These are phyloP conservation scores for Suillus luteus DNA, from an alignment of 768 basidiomycete species.

Conservation along the genomic window DNA sequence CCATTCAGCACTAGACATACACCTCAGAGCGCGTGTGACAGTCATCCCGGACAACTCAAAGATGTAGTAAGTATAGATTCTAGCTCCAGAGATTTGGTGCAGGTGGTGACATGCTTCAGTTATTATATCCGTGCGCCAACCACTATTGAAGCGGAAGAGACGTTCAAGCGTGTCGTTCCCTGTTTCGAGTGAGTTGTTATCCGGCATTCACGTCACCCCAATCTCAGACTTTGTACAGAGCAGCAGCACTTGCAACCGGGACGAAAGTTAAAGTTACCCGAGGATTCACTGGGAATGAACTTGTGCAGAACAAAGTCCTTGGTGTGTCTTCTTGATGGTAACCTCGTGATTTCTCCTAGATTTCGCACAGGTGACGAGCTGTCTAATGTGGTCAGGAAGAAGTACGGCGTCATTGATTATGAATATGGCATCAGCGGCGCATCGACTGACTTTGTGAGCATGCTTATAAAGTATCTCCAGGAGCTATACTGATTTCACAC, in stretches of 20 bases:
- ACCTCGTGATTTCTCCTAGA: background rate
- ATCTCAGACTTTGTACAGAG: constrained; percentile 39
- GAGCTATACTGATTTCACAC: background rate
- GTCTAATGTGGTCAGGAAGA: constrained; percentile 57
- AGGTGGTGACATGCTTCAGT: constrained; percentile 31
- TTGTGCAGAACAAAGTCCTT: constrained; percentile 68
- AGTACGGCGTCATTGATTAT: constrained; percentile 64
- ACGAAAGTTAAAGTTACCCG: constrained; percentile 51
- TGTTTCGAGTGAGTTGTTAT: constrained; percentile 65
- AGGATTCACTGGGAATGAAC: constrained; percentile 46
- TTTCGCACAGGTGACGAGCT: constrained; percentile 58
- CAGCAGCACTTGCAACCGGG: constrained; percentile 66
- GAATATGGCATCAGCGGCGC: constrained; percentile 68
- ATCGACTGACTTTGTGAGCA: constrained; percentile 80
- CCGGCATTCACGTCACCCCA: background rate
- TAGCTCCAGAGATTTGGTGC: background rate
- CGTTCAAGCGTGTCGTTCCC: constrained; percentile 59
- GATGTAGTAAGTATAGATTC: constrained; percentile 50
- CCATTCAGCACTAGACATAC: background rate
- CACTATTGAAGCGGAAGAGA: constrained; percentile 57
- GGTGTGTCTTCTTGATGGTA: constrained; percentile 36
- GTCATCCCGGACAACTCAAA: constrained; percentile 85
- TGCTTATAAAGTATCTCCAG: background rate
- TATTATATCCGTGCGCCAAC: constrained; percentile 78
- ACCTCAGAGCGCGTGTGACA: constrained; percentile 29